Conservation (phyloP, 139 green algal species). For the Micromonas pusilla region DNA sequence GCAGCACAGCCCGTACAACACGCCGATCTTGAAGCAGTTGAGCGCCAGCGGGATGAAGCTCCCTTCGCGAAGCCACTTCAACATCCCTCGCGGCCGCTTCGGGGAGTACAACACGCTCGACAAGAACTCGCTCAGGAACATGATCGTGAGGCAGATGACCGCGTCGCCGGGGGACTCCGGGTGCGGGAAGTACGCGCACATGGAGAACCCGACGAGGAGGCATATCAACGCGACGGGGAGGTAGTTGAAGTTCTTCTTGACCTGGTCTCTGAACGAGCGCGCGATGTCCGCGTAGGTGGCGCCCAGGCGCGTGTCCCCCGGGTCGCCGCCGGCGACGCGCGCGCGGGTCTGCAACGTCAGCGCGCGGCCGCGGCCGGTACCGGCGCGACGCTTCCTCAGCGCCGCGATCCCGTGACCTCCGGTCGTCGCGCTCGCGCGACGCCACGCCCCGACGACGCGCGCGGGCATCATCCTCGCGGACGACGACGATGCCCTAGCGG, state of each 20-base stretch:
- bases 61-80: neutral
- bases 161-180: slow-evolving; percentile 17
- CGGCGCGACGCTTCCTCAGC: neutral
- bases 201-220: slow-evolving; percentile 5
- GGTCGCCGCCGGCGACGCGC: too few species aligned
- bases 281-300: neutral
- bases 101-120: neutral
- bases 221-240: neutral
- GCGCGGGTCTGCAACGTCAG: neutral
- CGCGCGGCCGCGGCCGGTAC: too few species aligned
- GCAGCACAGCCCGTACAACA: slow-evolving; percentile 6
- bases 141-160: slow-evolving; percentile 12
- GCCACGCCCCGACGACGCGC: too few species aligned
- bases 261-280: neutral
- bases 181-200: slow-evolving; percentile 14
- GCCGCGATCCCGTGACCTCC: too few species aligned
- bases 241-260: slow-evolving; percentile 4
- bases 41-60: neutral
- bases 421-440: too few species aligned
- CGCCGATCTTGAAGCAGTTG: slow-evolving; percentile 18
- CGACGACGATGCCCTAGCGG: too few species aligned
- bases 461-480: too few species aligned
- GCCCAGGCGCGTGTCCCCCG: neutral
- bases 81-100: neutral
- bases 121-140: slow-evolving; percentile 9